Conservation (phyloP, 176 grass and related monocot genomes). For the Carex kokanica region DNA sequence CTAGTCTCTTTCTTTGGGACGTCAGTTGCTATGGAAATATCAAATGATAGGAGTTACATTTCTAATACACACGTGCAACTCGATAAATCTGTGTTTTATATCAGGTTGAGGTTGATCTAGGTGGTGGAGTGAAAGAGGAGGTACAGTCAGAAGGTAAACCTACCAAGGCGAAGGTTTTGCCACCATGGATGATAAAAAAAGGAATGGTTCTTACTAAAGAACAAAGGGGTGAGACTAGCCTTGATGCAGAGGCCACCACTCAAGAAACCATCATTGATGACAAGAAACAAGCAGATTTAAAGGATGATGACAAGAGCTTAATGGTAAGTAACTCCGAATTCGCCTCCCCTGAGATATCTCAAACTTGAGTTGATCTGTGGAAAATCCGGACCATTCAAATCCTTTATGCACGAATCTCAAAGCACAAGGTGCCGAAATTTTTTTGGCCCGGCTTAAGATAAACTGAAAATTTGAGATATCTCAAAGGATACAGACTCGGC, state of each 20-base stretch:
- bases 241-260: constrained; percentile 20
- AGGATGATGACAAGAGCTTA: constrained; percentile 64
- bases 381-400: too few relatives aligned
- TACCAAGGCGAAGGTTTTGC: constrained; percentile 53
- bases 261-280: constrained; percentile 40
- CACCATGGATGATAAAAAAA: constrained; percentile 95
- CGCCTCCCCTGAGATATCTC: too few relatives aligned
- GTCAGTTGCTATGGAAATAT: background rate
- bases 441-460: too few relatives aligned
- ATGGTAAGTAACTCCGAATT: constrained; percentile 36
- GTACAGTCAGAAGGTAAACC: constrained; percentile 52
- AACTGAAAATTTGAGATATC: too few relatives aligned
- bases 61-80: background rate
- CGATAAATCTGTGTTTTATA: background rate
- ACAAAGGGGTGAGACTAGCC: constrained; percentile 69
- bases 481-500: too few relatives aligned
- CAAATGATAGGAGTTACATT: background rate
- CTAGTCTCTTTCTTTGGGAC: background rate
- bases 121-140: constrained; percentile 62
- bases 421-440: too few relatives aligned
- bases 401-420: too few relatives aligned
- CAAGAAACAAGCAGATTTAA: constrained; percentile 53
- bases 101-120: constrained; percentile 76
- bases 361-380: too few relatives aligned
- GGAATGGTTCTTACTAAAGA: constrained; percentile 98